Evolutionary conservation across 2,329 filamentous ascomycete genomes (phyloP), one percentile per base, ranked within the genome.

Genomic region (Cladosporium sphaerospermum): DNA sequence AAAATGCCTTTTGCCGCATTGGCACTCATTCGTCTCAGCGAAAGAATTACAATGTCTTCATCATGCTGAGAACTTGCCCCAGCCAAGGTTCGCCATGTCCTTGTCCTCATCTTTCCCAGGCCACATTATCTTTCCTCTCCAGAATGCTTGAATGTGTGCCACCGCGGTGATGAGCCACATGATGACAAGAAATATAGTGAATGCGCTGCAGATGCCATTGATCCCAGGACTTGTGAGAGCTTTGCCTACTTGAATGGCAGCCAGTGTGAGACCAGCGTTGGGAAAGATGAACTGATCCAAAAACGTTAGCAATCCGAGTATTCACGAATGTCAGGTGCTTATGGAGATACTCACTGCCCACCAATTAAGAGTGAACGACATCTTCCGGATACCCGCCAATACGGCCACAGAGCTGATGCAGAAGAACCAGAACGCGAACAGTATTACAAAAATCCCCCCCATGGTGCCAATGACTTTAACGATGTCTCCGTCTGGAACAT

Each of bases 251-350:
- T 77, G 69, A 40, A 85, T 81, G 7, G 77, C 78, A 0, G 80
- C 77, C 43, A 85, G 72, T 1, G 79, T 81, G 54, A 85, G 79
- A 0, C 83, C 83, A 1, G 79, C 80, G 56, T 86, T 85, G 4
- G 83, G 83, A 61, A 85, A 86, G 28, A 86, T 78, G 64, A 84
- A 81, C 2, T 51, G 5, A 16, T n/a, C 4, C 2, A 5, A 10
- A 4, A 36, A 18, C 34, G 45, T 39, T 16, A 39, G 45, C 28
- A 7, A 16, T 28, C 7, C 23, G 23, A 7, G 23, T 28, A 28
- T 28, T 28, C 5, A 28, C 7, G 34, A 36, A 39, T 14, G 36
- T 16, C 11, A 14, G 16, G 16, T 5, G 13, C 6, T 11, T 3
- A 39, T 39, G 13, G 36, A 14, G 36, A 13, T 14, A 51, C 48